Base-by-base conservation (phyloP, 1,139 yeast species). In the Candida sojae region DNA sequence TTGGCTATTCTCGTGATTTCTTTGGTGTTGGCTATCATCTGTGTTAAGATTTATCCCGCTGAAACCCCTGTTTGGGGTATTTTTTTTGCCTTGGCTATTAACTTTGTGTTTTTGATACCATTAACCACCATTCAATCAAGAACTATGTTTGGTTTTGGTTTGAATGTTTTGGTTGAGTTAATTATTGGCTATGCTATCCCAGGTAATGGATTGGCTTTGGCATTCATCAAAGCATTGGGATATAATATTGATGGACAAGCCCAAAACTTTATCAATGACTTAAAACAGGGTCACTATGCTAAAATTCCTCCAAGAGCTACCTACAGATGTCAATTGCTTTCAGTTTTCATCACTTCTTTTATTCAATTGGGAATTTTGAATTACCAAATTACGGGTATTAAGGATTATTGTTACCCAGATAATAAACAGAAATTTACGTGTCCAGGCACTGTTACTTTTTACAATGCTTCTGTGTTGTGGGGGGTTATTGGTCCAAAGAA, bases 401-500 rank as follows among this genome's bases (percentile, higher is more conserved):
- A 54, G n/a, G 77, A 72, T 44, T 66, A 79, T 54, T 84, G 89
- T 63, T 61, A 63, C 3, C 63, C 71, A 12, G 56, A 59, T 31
- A 81, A 80, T 48, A 47, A 56, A 7, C 70, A 74, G 40, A 68
- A 68, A 39, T 81, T 79, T 58, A 67, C 80, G 4, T 82, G 87
- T 59, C 83, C 82, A 28, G 66, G 60, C 40, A 67, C 75, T n/a
- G 68, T 64, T 37, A 76, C 80, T 0, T 81, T 70, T 62, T 83
- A 73, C 64, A 71, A 71, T 45, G 82, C 88, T 3, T 75, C 84
- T 0, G 73, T 83, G 23, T 67, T 82, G 34, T 84, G 88, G 88
- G 88, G 88, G 53, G 83, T 79, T 34, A 79, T 84, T 58, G 89
- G 89, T 5, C 89, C 90, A 29, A 72, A 75, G 58, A 72, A 77